Evolutionary conservation across 805 yeast genomes (phyloP).

Genomic region (Pichia insulana): DNA sequence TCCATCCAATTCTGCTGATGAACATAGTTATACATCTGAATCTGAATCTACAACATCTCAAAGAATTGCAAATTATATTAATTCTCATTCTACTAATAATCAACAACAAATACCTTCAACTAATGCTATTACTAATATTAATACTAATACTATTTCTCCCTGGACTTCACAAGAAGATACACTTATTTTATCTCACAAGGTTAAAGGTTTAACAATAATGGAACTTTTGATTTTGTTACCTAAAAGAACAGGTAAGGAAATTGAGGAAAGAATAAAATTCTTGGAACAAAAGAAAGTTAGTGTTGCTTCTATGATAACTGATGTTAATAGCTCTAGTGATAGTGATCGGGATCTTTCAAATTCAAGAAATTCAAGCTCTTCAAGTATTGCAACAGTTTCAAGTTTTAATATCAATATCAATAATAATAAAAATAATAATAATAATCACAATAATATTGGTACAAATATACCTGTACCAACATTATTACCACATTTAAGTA

Average conservation of each 20-base stretch:
- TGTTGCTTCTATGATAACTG: slow-evolving; percentile 10
- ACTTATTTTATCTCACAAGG: slow-evolving; percentile 42
- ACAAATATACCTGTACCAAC: not conserved
- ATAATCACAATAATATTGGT: too few species aligned
- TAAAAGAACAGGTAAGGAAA: slow-evolving; percentile 65
- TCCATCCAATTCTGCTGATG: not conserved
- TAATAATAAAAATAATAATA: too few species aligned
- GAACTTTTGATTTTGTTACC: slow-evolving; percentile 71
- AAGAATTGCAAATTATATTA: too few species aligned
- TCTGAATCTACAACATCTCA: not conserved
- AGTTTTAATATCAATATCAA: slow-evolving; percentile 2
- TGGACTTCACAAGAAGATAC: slow-evolving; percentile 70
- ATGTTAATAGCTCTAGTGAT: not conserved
- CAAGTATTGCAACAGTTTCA: slow-evolving; percentile 1
- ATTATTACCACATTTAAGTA: too few species aligned
- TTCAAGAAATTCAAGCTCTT: not conserved
- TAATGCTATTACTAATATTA: not conserved
- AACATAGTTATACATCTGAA: not conserved
- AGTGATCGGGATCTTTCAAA: not conserved
- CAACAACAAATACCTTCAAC: not conserved
- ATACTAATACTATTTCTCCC: not conserved
- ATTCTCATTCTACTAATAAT: not conserved
- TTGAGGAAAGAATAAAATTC: slow-evolving; percentile 49
- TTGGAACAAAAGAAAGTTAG: slow-evolving; percentile 24
- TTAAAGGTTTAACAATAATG: slow-evolving; percentile 55